Percentiles rank a stretch among this genome's conserved stretches.
Conservation (phyloP, 2,329 filamentous ascomycete genomes). For the Phialemonium atrogriseum region DNA sequence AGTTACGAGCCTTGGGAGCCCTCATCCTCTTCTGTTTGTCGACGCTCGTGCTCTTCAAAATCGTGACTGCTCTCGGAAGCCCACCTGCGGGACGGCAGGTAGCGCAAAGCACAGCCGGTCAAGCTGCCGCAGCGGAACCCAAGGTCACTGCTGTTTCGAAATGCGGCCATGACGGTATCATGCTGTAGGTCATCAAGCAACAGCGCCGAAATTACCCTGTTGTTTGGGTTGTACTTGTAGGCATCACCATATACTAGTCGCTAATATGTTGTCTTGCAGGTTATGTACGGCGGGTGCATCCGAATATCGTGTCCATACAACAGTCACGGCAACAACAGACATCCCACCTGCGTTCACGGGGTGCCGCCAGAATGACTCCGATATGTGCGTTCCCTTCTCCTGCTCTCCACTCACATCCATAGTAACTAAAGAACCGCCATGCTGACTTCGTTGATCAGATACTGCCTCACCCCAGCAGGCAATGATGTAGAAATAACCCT, state of each 20-base stretch:
- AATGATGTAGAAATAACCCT: constrained; percentile 44
- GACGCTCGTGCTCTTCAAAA: no score
- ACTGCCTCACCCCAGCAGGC: constrained; percentile 2
- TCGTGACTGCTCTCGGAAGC: no score
- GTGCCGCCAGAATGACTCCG: constrained; percentile 53
- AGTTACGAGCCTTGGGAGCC: no score
- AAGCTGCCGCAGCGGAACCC: no score
- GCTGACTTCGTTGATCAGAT: no score
- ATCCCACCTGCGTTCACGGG: constrained; percentile 52
- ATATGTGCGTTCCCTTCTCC: no score
- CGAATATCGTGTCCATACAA: constrained; percentile 33
- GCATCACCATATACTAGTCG: no score
- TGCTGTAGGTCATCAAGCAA: constrained; percentile 24
- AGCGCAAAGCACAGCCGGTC: no score
- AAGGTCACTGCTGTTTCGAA: constrained; percentile 30
- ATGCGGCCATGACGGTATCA: constrained; percentile 32
- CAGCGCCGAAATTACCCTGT: no score
- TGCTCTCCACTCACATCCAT: background rate
- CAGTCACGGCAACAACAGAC: constrained; percentile 42
- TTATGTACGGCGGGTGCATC: constrained; percentile 17
- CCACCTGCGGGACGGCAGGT: no score
- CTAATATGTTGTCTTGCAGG: constrained; percentile 11
- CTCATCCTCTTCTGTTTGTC: no score
- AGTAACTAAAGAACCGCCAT: constrained; percentile 19
- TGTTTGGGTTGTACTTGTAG: constrained; percentile 7